phyloP scores from a whole-genome alignment of 1,284 basidiomycete genomes.

The Chondrostereum purpureum region DNA sequence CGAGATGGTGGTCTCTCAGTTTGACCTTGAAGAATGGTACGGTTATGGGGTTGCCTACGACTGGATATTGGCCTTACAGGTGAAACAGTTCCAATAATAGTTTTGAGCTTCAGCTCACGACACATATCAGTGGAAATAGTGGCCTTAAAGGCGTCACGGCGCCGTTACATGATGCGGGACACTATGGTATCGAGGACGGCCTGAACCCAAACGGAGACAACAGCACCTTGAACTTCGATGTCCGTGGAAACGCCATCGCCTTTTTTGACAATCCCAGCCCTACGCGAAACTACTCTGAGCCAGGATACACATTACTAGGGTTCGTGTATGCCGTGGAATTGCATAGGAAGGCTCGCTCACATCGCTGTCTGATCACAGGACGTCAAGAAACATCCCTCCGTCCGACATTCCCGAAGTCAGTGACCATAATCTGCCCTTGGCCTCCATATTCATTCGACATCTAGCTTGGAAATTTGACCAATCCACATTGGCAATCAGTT shows the following conservation, averaged over 20 bases:
- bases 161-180: constrained; percentile 21
- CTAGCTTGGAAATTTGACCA: constrained; percentile 22
- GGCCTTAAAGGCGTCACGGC: constrained; percentile 20
- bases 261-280: constrained; percentile 26
- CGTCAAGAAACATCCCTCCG: constrained; percentile 17
- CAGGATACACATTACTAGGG: constrained; percentile 22
- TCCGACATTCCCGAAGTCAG: constrained; percentile 19
- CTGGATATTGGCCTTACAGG: constrained; percentile 25
- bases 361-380: constrained; percentile 13
- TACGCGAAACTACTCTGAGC: constrained; percentile 22
- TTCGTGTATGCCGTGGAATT: constrained; percentile 9
- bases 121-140: constrained; percentile 18
- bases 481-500: constrained; percentile 23
- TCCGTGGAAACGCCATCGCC: constrained; percentile 15
- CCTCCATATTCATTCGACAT: background rate
- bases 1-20: constrained; percentile 24
- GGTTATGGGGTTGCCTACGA: constrained; percentile 20
- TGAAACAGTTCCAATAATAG: too few relatives aligned
- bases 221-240: constrained; percentile 16
- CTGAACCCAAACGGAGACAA: constrained; percentile 11
- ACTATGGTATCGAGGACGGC: constrained; percentile 15
- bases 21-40: constrained; percentile 23
- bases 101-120: too few relatives aligned
- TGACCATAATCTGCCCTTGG: background rate
- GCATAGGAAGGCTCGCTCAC: background rate